Conservation (phyloP, 306 rosid species). For the Macrotyloma uniflorum region DNA sequence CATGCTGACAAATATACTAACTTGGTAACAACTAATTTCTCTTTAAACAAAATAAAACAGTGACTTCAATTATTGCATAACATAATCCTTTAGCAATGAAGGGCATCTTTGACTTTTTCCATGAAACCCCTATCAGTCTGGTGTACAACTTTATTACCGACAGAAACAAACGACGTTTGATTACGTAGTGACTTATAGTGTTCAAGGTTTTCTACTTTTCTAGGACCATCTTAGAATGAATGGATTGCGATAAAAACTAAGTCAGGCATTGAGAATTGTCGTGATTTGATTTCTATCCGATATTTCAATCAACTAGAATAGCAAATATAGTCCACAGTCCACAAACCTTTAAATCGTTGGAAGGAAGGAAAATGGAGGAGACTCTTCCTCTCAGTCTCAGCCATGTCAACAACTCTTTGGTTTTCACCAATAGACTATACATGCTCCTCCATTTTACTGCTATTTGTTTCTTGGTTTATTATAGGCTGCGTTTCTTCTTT, state of each 20-base stretch:
- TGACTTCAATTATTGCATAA: neutral
- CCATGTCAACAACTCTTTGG: constrained; percentile 50
- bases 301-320: neutral
- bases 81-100: neutral
- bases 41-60: too few species aligned
- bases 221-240: neutral
- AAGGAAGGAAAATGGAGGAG: constrained; percentile 42
- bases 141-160: neutral
- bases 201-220: neutral
- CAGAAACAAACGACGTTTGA: neutral
- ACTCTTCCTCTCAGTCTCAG: constrained; percentile 45
- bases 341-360: neutral
- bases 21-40: too few species aligned
- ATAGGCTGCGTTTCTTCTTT: constrained; percentile 53
- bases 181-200: neutral
- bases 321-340: neutral
- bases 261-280: neutral
- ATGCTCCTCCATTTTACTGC: constrained; percentile 56
- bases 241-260: too few species aligned
- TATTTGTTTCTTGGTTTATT: constrained; percentile 52
- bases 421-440: constrained; percentile 56
- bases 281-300: neutral
- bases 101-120: neutral
- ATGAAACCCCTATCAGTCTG: neutral
- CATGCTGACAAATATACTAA: too few species aligned